phyloP scores from a whole-genome alignment of 345 rosid species.

The Chamaenerion angustifolium region DNA sequence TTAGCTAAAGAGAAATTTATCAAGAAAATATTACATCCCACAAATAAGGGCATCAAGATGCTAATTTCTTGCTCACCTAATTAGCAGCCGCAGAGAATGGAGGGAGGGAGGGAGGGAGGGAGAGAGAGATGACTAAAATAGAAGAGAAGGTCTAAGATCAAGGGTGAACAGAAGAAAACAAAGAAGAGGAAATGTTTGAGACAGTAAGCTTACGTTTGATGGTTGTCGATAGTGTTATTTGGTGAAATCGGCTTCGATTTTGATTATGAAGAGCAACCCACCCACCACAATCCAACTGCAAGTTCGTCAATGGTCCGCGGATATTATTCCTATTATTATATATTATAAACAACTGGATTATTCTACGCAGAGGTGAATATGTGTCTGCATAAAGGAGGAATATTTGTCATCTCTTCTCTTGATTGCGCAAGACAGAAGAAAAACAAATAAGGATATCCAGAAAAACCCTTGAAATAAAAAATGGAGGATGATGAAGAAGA shows the following conservation, averaged over 20 bases:
- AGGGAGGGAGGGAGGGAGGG: slow-evolving; percentile 2
- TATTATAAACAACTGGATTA: background rate
- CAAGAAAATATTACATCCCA: too few relatives aligned
- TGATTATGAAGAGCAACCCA: background rate
- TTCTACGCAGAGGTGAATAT: background rate
- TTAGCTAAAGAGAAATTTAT: too few relatives aligned
- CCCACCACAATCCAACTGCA: slow-evolving; percentile 13
- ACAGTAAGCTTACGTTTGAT: slow-evolving; percentile 24
- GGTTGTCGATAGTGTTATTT: slow-evolving; percentile 7
- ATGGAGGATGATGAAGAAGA: slow-evolving; percentile 1
- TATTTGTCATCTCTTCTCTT: background rate
- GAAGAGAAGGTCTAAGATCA: background rate
- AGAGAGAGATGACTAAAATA: slow-evolving; percentile 2
- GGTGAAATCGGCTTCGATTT: slow-evolving; percentile 33
- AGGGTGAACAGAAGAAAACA: slow-evolving; percentile 1
- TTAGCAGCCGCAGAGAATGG: background rate
- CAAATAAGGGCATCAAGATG: too few relatives aligned
- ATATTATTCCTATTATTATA: background rate
- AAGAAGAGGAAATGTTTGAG: slow-evolving; percentile 6
- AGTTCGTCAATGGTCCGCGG: slow-evolving; percentile 16
- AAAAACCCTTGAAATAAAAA: slow-evolving; percentile 8
- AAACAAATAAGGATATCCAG: slow-evolving; percentile 10
- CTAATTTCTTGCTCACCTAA: too few relatives aligned
- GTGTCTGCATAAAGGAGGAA: background rate
- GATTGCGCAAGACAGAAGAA: background rate